Base-by-base conservation (phyloP, 2,329 filamentous ascomycete species). In the Arthrobotrys megalospora region DNA sequence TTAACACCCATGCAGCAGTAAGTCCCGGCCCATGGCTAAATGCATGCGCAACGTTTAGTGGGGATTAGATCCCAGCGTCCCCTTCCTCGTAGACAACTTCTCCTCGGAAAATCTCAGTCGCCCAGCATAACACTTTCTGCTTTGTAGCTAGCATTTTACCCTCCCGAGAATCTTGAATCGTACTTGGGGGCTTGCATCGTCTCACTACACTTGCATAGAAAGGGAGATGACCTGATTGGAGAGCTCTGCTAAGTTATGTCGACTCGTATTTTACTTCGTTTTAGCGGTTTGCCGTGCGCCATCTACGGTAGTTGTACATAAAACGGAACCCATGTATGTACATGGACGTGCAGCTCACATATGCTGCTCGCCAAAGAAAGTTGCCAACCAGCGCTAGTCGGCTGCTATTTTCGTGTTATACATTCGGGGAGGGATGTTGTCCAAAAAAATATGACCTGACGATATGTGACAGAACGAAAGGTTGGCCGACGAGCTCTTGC, bases 391-490 rank as follows among this genome's bases (percentile, higher is more conserved):
- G 60, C 60, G 60, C 60, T 64, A 50, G 48, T 50, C 16, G 50
- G 53, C 38, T 11, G 50, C 47, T 73, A 43, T 66, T 73, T 66
- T 41, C 41, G 48, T 32, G 19, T 34, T 45, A 48, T 63, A 48
- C 43, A 47, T 55, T 52, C 28, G 50, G 55, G 24, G 19, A 19
- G 38, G 66, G 64, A 12, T 45, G 64, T 69, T 76, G 63, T 55
- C 45, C 24, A 58, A 45, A 76, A 76, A 77, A 48, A 70, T 52
- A 43, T 38, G 48, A 66, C 38, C 11, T 48, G 21, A 60, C 55
- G 11, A 55, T 47, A 63, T 55, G 28, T 41, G 43, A 48, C 14
- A 14, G 12, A 47, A n/a, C 6, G 32, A 55, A 68, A 10, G 41
- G 36, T 45, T 3, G 32, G 16, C 19, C 66, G 43, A 32, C 38